Evolutionary conservation across 805 yeast genomes (phyloP), one percentile per base, ranked within the genome.

Genomic region (Metschnikowia noctiluminum): DNA sequence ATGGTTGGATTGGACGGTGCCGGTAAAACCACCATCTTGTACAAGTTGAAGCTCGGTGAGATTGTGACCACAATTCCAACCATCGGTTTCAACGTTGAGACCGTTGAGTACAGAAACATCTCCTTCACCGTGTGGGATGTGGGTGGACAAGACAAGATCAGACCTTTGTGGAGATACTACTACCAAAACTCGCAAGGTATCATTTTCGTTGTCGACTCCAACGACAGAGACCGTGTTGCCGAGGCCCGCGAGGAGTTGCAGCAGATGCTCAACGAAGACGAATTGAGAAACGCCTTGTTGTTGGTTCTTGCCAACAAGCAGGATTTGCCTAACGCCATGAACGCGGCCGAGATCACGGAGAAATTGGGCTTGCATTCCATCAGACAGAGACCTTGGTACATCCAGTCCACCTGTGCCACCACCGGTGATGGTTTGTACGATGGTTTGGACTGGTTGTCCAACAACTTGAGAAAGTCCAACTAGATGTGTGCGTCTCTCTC

Each of bases 1-100:
- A 90, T 90, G 97, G 97, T 90, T 68, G 97, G 97, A 76, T 82
- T 90, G 64, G 97, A 90, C 74, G 96, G 96, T 67, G 97, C 97
- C 61, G 97, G 97, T 86, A 90, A 90, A 77, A 90, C 97, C 73
- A 90, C 97, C 72, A 91, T 90, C 68, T 81, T 90, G 66, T 90
- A 90, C 78, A 90, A 90, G 79, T 84, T 90, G 73, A 90, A 90
- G 74, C 82, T 90, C 63, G 97, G 96, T 69, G 97, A 90, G 79
- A 89, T 90, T 64, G 96, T 90, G 66, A 89, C 96, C 63, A 90
- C 97, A 44, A 90, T 89, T 66, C 97, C 97, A 73, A 90, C 97
- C 59, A 89, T 90, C 72, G 97, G 97, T 65, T 90, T 90, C 84
- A 90, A 90, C 72, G 97, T 90, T 62, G 97, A 90, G 77, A 90